A percentile compares a stretch with the other conserved stretches of the same genome.
Conservation (phyloP, 768 basidiomycete genomes). For the Termitomyces sp. region DNA sequence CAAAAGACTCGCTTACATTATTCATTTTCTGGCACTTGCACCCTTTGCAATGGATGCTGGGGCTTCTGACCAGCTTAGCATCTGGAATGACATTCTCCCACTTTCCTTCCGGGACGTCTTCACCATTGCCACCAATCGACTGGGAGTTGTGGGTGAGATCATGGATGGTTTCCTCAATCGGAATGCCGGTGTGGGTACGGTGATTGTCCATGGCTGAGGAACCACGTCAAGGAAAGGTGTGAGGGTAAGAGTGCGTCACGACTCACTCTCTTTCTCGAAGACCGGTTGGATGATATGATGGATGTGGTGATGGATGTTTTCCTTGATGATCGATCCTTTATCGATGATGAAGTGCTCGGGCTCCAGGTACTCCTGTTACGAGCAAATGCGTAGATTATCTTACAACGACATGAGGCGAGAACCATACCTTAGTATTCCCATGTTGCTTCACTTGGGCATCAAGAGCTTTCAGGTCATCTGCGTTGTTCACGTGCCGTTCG, state of each 20-base stretch:
- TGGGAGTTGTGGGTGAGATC: not conserved
- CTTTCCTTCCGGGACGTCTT: not conserved
- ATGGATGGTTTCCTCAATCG: constrained; percentile 1
- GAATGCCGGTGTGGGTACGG: constrained; percentile 2
- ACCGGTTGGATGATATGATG: constrained; percentile 9
- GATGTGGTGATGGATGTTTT: constrained; percentile 6
- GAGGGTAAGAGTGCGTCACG: not conserved
- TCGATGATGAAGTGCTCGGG: constrained; percentile 1
- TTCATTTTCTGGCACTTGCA: constrained; percentile 1
- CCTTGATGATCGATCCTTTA: constrained; percentile 6
- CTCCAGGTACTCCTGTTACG: constrained; percentile 1
- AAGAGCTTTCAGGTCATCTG: constrained; percentile 1
- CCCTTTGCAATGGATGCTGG: constrained; percentile 4
- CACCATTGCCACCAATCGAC: not conserved
- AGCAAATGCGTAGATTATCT: not conserved
- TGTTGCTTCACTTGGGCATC: not conserved
- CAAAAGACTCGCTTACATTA: not conserved
- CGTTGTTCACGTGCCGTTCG: constrained; percentile 2
- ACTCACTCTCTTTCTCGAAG: constrained; percentile 8
- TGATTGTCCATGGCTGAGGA: not conserved
- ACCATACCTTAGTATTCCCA: not conserved
- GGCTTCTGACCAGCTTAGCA: not conserved
- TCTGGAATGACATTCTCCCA: not conserved
- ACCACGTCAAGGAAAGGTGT: not conserved
- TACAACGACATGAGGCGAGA: not conserved